These are phyloP conservation scores for Croton setiger DNA, from an alignment of 441 rosid species.

Conservation along the genomic window DNA sequence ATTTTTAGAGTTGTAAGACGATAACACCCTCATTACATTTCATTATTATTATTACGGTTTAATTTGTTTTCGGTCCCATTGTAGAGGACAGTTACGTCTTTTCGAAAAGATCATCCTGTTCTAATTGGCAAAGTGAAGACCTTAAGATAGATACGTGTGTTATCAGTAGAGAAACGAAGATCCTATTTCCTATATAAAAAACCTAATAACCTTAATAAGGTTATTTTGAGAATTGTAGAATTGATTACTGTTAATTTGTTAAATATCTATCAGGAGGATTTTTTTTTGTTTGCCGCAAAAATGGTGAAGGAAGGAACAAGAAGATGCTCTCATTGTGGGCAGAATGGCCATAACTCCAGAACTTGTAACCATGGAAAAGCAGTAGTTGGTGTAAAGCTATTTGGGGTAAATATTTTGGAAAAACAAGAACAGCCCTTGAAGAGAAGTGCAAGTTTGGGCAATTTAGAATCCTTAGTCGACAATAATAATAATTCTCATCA, in stretches of 20 bases:
- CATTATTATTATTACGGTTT: no score
- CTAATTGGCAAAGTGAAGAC: background rate
- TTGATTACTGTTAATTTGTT: background rate
- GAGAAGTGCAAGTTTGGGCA: slow-evolving; percentile 48
- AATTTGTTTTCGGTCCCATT: no score
- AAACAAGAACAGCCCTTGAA: slow-evolving; percentile 29
- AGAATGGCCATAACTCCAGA: slow-evolving; percentile 52
- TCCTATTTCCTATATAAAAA: slow-evolving; percentile 5
- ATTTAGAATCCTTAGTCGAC: slow-evolving; percentile 27
- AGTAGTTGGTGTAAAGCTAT: slow-evolving; percentile 39
- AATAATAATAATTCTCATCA: background rate
- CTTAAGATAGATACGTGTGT: background rate
- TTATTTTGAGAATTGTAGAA: background rate
- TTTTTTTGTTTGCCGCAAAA: background rate
- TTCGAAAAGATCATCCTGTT: slow-evolving; percentile 1
- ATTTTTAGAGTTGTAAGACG: no score
- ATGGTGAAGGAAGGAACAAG: slow-evolving; percentile 40
- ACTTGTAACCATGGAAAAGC: slow-evolving; percentile 39
- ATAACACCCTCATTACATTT: no score
- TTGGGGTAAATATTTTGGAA: slow-evolving; percentile 47
- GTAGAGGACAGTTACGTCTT: background rate
- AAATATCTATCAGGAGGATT: background rate
- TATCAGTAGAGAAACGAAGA: background rate
- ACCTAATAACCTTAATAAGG: background rate
- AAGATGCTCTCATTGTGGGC: slow-evolving; percentile 51